These are phyloP conservation scores for Mucuna pruriens DNA, from an alignment of 306 rosid species.

Conservation along the genomic window DNA sequence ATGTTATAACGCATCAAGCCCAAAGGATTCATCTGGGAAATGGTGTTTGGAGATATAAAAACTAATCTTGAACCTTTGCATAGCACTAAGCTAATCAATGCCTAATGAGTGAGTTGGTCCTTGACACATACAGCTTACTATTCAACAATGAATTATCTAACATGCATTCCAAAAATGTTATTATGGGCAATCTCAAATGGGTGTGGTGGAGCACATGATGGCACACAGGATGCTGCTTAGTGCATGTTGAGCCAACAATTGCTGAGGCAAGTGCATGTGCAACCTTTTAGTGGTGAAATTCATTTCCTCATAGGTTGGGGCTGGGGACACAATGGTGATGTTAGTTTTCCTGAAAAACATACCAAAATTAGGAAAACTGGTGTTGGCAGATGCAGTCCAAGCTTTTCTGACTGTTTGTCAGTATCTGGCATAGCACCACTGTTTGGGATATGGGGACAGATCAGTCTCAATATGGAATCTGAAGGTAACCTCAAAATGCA, in stretches of 20 bases:
- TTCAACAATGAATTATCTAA: conserved; percentile 9
- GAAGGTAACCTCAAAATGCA: neutral
- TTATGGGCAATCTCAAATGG: neutral
- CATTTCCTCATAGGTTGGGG: neutral
- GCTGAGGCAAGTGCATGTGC: neutral
- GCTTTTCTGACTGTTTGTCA: neutral
- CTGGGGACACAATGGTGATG: neutral
- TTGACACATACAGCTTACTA: neutral
- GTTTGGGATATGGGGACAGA: neutral
- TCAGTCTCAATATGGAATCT: neutral
- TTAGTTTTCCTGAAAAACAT: neutral
- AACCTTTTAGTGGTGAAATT: neutral
- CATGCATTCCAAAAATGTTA: neutral
- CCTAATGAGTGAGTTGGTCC: neutral
- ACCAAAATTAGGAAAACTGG: neutral
- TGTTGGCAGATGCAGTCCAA: neutral
- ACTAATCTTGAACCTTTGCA: neutral
- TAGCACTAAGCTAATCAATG: neutral
- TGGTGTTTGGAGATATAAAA: neutral
- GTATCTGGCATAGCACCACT: neutral
- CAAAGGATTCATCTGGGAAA: neutral
- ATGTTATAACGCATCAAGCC: neutral
- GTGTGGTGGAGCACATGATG: neutral
- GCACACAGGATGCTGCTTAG: neutral
- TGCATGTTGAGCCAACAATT: neutral